A percentile compares a stretch with the other conserved stretches of the same genome.
These are phyloP conservation scores for Nelumbo lutea DNA, from an alignment of 164 flowering plant genomes.

Conservation along the genomic window DNA sequence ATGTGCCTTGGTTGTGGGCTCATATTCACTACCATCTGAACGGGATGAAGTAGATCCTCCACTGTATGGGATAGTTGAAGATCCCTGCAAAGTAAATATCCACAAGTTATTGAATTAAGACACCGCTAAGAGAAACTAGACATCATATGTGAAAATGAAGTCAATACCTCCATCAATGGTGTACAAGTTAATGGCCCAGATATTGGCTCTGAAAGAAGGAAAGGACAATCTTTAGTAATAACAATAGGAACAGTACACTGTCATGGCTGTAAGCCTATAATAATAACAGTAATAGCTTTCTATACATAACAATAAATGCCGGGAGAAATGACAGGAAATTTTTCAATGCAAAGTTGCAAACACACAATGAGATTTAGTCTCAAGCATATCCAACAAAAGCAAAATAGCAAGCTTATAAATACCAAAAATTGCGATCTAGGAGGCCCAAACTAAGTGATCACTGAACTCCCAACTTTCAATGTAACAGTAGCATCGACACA, in stretches of 20 bases:
- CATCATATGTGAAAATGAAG: constrained; percentile 3
- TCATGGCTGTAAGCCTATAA: neutral
- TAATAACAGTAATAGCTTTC: neutral
- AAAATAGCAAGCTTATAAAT: too few species aligned
- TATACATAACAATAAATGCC: neutral
- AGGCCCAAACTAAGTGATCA: too few species aligned
- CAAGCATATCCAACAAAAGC: too few species aligned
- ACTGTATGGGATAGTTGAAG: constrained; percentile 46
- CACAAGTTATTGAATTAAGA: neutral
- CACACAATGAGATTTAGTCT: too few species aligned
- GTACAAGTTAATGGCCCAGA: constrained; percentile 35
- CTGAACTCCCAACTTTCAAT: too few species aligned
- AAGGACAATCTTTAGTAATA: constrained; percentile 11
- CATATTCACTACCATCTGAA: constrained; percentile 80
- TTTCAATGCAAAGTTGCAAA: too few species aligned
- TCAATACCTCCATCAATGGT: constrained; percentile 57
- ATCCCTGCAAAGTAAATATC: constrained; percentile 44
- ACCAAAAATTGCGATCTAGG: too few species aligned
- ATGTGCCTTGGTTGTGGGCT: constrained; percentile 35
- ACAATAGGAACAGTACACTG: constrained; percentile 4
- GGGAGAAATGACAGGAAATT: too few species aligned
- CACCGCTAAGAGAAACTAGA: neutral
- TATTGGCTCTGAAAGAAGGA: constrained; percentile 32
- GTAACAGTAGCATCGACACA: too few species aligned
- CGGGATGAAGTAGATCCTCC: constrained; percentile 60